phyloP scores from a whole-genome alignment of 148 eudicot genomes.

The Persicaria maculosa region DNA sequence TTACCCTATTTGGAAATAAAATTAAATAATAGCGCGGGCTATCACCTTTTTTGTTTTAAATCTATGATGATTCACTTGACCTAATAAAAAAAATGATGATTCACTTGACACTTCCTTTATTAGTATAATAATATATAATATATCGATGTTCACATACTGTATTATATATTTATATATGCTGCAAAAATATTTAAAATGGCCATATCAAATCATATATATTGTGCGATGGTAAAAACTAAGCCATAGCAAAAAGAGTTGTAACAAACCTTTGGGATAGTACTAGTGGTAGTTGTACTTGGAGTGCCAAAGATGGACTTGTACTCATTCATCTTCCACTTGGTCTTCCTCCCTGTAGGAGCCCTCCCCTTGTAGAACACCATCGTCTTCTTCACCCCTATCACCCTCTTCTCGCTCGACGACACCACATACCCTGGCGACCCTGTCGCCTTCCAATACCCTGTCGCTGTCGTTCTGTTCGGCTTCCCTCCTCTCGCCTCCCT shows the following conservation, averaged over 20 bases:
- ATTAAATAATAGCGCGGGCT: too few species aligned
- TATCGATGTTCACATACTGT: too few species aligned
- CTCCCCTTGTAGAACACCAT: slow-evolving; percentile 57
- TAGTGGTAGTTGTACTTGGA: not conserved
- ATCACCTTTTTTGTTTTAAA: too few species aligned
- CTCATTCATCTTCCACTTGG: slow-evolving; percentile 59
- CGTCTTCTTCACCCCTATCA: slow-evolving; percentile 48
- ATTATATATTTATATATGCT: too few species aligned
- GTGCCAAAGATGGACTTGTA: slow-evolving; percentile 31
- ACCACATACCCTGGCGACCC: slow-evolving; percentile 45
- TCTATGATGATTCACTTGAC: too few species aligned
- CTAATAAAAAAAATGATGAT: too few species aligned
- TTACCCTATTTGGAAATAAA: too few species aligned
- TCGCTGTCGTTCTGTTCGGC: slow-evolving; percentile 35
- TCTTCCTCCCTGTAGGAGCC: slow-evolving; percentile 43
- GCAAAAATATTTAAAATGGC: too few species aligned
- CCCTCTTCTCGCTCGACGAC: slow-evolving; percentile 24
- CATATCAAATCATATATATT: too few species aligned
- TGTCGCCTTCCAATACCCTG: slow-evolving; percentile 62
- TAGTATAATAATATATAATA: too few species aligned
- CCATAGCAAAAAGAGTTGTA: not conserved
- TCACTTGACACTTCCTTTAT: too few species aligned
- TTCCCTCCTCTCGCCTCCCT: slow-evolving; percentile 50
- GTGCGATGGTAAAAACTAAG: too few species aligned
- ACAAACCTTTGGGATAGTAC: not conserved